Conservation (phyloP, 2,329 filamentous ascomycete genomes). For the Metarhizium rileyi region DNA sequence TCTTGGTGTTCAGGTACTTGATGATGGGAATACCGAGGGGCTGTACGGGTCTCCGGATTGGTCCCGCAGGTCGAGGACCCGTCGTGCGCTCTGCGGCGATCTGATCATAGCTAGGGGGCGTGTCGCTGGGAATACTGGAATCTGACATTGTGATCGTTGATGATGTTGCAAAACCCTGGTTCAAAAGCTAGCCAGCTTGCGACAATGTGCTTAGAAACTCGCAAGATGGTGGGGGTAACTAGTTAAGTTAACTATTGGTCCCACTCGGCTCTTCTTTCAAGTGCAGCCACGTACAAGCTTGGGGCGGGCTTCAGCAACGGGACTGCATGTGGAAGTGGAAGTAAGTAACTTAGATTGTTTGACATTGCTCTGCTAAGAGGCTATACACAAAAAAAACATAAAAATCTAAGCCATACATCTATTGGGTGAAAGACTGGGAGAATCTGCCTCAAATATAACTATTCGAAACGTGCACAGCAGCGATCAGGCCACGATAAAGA, state of each 20-base stretch:
- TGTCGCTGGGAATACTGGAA: slow-evolving; percentile 23
- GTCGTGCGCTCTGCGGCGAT: slow-evolving; percentile 27
- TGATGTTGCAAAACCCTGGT: not conserved
- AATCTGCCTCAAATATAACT: too few species aligned
- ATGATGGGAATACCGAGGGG: slow-evolving; percentile 76
- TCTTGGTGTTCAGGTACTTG: slow-evolving; percentile 62
- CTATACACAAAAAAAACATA: too few species aligned
- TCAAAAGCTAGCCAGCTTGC: not conserved
- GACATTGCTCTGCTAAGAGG: too few species aligned
- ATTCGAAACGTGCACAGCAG: too few species aligned
- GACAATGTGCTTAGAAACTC: not conserved
- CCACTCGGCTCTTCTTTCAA: not conserved
- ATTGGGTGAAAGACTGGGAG: too few species aligned
- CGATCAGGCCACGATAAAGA: too few species aligned
- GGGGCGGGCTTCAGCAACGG: too few species aligned
- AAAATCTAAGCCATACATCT: too few species aligned
- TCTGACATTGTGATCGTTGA: slow-evolving; percentile 17
- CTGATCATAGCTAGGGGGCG: slow-evolving; percentile 37
- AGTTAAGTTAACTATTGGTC: too few species aligned
- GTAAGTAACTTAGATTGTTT: too few species aligned
- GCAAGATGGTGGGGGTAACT: not conserved
- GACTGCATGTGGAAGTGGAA: too few species aligned
- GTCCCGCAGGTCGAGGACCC: slow-evolving; percentile 17
- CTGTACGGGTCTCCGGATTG: slow-evolving; percentile 41
- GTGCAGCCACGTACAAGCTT: too few species aligned